phyloP scores from a whole-genome alignment of 2,329 filamentous ascomycete species.

The Camptophora hylomeconis region DNA sequence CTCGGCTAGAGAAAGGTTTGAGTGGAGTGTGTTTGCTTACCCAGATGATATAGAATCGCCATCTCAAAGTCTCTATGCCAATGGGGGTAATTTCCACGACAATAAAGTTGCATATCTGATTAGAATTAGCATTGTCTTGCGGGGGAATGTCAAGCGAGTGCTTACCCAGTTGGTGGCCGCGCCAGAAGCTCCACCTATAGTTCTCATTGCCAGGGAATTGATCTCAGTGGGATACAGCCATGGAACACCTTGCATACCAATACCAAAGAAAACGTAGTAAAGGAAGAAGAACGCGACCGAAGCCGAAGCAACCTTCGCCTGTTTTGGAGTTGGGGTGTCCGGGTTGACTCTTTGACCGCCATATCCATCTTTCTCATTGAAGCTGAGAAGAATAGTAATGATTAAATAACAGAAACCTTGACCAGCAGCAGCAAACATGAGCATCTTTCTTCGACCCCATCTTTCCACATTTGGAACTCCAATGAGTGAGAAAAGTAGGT shows the following conservation, averaged over 20 bases:
- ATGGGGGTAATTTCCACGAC: conserved; percentile 33
- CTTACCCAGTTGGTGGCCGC: conserved; percentile 37
- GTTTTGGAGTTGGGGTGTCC: too few species aligned
- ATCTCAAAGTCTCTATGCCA: conserved; percentile 27
- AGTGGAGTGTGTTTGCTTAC: too few species aligned
- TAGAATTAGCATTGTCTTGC: not conserved
- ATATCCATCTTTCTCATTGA: conserved; percentile 26
- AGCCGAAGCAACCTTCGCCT: conserved; percentile 20
- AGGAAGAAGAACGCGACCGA: conserved; percentile 40
- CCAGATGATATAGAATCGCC: conserved; percentile 35
- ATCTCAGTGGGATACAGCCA: conserved; percentile 36
- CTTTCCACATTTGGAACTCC: conserved; percentile 36
- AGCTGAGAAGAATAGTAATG: conserved; percentile 38
- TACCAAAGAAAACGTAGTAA: conserved; percentile 42
- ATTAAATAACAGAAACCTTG: conserved; percentile 40
- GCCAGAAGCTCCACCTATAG: conserved; percentile 35
- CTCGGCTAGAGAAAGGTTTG: too few species aligned
- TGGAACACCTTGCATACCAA: conserved; percentile 31
- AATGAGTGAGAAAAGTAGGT: conserved; percentile 35
- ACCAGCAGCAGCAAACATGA: conserved; percentile 43
- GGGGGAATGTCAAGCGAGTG: conserved; percentile 22
- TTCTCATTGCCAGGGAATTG: conserved; percentile 36
- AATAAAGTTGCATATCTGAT: conserved; percentile 8
- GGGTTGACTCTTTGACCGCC: conserved; percentile 10
- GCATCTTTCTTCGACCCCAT: conserved; percentile 45